Evolutionary conservation across 2,329 filamentous ascomycete species (phyloP), one percentile per base, ranked within the genome.

Genomic region (Huntiella bhutanensis): DNA sequence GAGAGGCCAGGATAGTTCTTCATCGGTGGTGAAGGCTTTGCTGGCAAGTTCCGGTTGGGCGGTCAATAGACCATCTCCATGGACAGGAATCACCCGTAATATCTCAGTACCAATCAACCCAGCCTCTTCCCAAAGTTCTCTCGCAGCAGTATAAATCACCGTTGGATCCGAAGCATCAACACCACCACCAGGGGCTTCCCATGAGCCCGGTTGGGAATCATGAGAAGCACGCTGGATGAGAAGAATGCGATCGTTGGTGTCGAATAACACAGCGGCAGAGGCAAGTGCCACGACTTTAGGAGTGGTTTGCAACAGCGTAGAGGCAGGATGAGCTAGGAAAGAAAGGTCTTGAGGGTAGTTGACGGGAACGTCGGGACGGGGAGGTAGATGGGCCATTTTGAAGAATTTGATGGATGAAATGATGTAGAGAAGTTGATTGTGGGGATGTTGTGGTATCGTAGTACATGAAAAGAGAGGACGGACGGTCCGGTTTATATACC

Each of bases 171-270:
- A 55, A 0, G 54, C 43, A 43, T 71, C 69, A 36, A 62, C 62
- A 1, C 58, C 63, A n/a, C 69, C 69, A 16, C 69, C 69, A 1
- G 69, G 68, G 1, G 62, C 51, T 49, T 72, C 69, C 69, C 69
- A 71, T 3, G 52, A 55, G 47, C 61, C 55, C 2, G 68, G 67
- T 56, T 64, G 62, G 46, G 56, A 64, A 55, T 69, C 66, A 51
- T 60, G 56, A 4, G 59, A 51, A 22, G 65, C 62, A 53, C 67
- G 65, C 53, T 68, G 67, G 7, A 70, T 52, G 15, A 71, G 62
- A 2, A 70, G 63, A 41, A 69, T 54, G 34, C 58, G 57, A 46
- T 54, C 47, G 5, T 52, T 35, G 35, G 51, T 12, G 54, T 61
- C 53, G 48, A 64, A 62, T 49, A 66, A 57, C 39, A 64, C 52